Conservation (phyloP, 2,329 filamentous ascomycete species). For the Fusarium setosum region DNA sequence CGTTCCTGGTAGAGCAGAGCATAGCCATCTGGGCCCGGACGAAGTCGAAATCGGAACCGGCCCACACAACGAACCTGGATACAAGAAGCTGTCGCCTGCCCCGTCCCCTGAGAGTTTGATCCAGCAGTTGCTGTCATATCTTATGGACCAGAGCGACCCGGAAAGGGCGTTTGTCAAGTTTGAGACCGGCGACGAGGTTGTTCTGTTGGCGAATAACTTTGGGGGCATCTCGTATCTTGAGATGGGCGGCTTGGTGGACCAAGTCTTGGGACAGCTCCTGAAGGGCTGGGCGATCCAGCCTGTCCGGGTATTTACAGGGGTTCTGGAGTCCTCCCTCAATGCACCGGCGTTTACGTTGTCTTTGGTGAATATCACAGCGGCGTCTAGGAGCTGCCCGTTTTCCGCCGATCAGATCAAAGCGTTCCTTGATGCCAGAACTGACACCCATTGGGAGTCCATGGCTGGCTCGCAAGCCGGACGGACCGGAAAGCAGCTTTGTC, state of each 20-base stretch:
- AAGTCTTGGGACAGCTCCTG: conserved; percentile 62
- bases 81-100: conserved; percentile 64
- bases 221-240: conserved; percentile 69
- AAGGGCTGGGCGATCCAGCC: conserved; percentile 60
- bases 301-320: conserved; percentile 69
- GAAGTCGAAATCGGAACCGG: conserved; percentile 74
- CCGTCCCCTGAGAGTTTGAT: conserved; percentile 62
- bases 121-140: conserved; percentile 69
- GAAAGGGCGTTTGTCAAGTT: conserved; percentile 63
- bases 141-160: conserved; percentile 66
- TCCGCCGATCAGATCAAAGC: conserved; percentile 65
- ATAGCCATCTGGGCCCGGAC: conserved; percentile 58
- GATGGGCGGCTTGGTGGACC: conserved; percentile 64
- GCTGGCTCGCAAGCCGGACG: conserved; percentile 56
- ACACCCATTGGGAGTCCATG: conserved; percentile 66
- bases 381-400: conserved; percentile 58
- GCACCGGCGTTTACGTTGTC: conserved; percentile 78
- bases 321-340: conserved; percentile 78
- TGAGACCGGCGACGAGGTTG: conserved; percentile 57
- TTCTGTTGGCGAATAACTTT: conserved; percentile 69
- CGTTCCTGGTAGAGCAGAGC: conserved; percentile 63
- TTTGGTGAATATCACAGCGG: conserved; percentile 67
- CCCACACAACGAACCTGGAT: conserved; percentile 74
- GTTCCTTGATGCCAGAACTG: conserved; percentile 73
- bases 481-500: conserved; percentile 58